These are phyloP conservation scores for Melastoma candidum DNA, from an alignment of 441 rosid species.

Conservation along the genomic window DNA sequence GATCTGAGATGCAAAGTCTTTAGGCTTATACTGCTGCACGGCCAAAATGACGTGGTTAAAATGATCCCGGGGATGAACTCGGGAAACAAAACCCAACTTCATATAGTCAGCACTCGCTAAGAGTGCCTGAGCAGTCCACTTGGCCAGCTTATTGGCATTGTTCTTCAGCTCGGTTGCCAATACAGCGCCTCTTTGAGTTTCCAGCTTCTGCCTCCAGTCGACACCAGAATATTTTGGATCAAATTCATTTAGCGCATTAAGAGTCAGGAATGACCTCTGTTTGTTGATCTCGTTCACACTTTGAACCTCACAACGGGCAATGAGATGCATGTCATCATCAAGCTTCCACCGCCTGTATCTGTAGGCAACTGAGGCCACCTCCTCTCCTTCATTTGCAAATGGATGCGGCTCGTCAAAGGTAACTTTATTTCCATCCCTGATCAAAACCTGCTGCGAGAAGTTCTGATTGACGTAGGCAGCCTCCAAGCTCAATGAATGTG, in stretches of 20 bases:
- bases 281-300: constrained; percentile 68
- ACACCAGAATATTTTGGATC: constrained; percentile 89
- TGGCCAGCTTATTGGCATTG: constrained; percentile 81
- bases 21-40: constrained; percentile 76
- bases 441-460: constrained; percentile 77
- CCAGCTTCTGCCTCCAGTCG: constrained; percentile 96
- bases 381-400: constrained; percentile 79
- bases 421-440: constrained; percentile 72
- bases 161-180: constrained; percentile 88
- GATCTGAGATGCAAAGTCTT: constrained; percentile 76
- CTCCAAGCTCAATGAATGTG: constrained; percentile 65
- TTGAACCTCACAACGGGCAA: constrained; percentile 85
- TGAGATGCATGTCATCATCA: constrained; percentile 58
- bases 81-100: constrained; percentile 86
- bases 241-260: constrained; percentile 87
- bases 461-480: constrained; percentile 88
- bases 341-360: constrained; percentile 93
- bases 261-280: constrained; percentile 60
- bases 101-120: constrained; percentile 81
- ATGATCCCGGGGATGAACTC: constrained; percentile 94
- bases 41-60: constrained; percentile 84
- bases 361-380: constrained; percentile 80
- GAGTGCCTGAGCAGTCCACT: constrained; percentile 90
- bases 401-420: constrained; percentile 76
- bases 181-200: constrained; percentile 88